Evolutionary conservation across 768 basidiomycete species (phyloP).

Genomic region (Wakefieldia striispora): DNA sequence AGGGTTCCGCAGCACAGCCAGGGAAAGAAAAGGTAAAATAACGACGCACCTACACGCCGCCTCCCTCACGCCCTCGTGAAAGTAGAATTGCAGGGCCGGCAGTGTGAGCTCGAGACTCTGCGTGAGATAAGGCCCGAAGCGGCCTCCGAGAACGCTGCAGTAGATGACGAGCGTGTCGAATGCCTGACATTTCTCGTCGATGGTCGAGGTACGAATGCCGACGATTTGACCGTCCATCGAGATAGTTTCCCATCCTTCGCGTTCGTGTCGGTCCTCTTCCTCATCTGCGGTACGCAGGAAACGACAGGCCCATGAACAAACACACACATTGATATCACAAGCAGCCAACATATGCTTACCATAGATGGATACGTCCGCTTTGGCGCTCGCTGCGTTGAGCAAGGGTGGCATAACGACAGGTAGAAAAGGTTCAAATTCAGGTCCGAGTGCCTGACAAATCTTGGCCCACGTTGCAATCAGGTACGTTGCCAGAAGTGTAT

Average conservation of each 20-base stretch:
- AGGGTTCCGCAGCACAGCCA: background rate
- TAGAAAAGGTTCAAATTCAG: slow-evolving; percentile 85
- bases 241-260: slow-evolving; percentile 79
- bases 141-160: slow-evolving; percentile 61
- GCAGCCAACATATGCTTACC: slow-evolving; percentile 35
- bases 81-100: slow-evolving; percentile 70
- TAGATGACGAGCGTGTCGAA: slow-evolving; percentile 86
- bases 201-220: slow-evolving; percentile 73
- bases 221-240: slow-evolving; percentile 74
- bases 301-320: background rate
- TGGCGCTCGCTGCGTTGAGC: slow-evolving; percentile 71
- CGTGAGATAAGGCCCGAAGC: slow-evolving; percentile 70
- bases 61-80: slow-evolving; percentile 83
- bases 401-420: slow-evolving; percentile 81
- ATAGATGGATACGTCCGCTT: slow-evolving; percentile 74
- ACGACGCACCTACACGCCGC: slow-evolving; percentile 65
- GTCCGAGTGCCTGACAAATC: slow-evolving; percentile 79
- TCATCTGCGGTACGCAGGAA: slow-evolving; percentile 42
- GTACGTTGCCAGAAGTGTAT: slow-evolving; percentile 71
- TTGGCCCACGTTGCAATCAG: slow-evolving; percentile 88
- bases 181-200: slow-evolving; percentile 87
- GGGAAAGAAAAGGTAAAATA: background rate
- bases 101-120: slow-evolving; percentile 72
- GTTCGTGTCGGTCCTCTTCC: slow-evolving; percentile 51
- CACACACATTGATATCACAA: background rate